These are phyloP conservation scores for Aspergillaceae sp. DNA, from an alignment of 2,329 filamentous ascomycete species.

Conservation along the genomic window DNA sequence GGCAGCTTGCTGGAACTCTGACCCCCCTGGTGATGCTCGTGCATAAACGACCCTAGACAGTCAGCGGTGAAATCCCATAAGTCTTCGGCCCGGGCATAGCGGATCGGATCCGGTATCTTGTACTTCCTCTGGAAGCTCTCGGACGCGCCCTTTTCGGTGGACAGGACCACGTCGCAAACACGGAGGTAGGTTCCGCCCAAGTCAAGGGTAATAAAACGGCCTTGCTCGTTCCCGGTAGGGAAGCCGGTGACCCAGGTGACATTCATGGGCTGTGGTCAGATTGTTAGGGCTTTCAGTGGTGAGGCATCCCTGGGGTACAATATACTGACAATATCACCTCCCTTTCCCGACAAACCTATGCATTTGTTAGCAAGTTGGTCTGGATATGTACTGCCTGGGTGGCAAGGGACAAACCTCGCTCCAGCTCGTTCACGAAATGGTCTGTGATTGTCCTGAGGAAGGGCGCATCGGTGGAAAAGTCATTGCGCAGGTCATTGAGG, in stretches of 20 bases:
- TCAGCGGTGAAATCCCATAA: conserved; percentile 85
- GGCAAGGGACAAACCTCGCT: conserved; percentile 52
- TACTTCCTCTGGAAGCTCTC: conserved; percentile 84
- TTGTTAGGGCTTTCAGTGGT: neutral
- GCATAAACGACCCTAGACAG: conserved; percentile 69
- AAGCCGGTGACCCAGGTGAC: conserved; percentile 81
- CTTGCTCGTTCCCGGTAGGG: conserved; percentile 69
- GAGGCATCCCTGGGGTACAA: too few species aligned
- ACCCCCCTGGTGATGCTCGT: conserved; percentile 57
- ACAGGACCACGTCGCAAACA: conserved; percentile 75
- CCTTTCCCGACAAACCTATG: conserved; percentile 64
- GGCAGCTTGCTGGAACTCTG: conserved; percentile 43
- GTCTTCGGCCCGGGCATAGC: conserved; percentile 65
- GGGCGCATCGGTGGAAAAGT: conserved; percentile 62
- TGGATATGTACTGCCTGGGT: neutral
- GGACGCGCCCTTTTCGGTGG: conserved; percentile 68
- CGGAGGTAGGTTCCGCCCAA: conserved; percentile 88
- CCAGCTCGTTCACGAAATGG: conserved; percentile 73
- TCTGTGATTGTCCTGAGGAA: conserved; percentile 81
- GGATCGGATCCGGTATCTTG: conserved; percentile 73
- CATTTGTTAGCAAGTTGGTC: neutral
- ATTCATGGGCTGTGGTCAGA: conserved; percentile 71
- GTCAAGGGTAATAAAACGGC: conserved; percentile 72
- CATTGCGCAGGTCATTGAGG: conserved; percentile 66
- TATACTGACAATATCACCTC: conserved; percentile 69